Percentiles rank a stretch among this genome's conserved stretches.
Evolutionary conservation across 352 stramenopile species (phyloP).

Genomic region (Globisporangium middletonii): DNA sequence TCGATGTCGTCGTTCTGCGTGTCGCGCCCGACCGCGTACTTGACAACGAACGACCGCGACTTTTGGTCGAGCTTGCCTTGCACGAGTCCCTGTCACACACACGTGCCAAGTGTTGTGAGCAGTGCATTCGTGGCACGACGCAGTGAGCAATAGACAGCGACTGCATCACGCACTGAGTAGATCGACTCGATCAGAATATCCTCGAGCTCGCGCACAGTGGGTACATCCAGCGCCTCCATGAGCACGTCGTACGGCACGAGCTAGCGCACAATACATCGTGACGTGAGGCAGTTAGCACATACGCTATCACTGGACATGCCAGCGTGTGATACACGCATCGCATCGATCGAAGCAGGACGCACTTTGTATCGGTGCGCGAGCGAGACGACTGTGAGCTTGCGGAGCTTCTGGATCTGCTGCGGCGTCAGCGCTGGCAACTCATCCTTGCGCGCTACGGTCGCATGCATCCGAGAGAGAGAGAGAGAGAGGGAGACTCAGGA

Average conservation of each 20-base stretch:
- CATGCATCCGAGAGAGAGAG: background rate
- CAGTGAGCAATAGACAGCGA: background rate
- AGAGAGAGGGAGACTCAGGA: background rate
- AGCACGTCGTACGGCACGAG: constrained; percentile 81
- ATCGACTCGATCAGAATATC: constrained; percentile 92
- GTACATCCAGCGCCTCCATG: constrained; percentile 69
- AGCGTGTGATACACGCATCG: background rate
- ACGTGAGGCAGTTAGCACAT: background rate
- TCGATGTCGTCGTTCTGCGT: constrained; percentile 82
- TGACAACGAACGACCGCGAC: constrained; percentile 69
- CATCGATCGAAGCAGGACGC: background rate
- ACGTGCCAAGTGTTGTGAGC: background rate
- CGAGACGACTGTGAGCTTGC: constrained; percentile 86
- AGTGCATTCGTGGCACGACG: too few relatives aligned
- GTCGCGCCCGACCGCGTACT: constrained; percentile 86
- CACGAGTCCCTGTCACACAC: constrained; percentile 58
- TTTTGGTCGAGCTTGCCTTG: constrained; percentile 90
- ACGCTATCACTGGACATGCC: background rate
- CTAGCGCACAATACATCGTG: constrained; percentile 16
- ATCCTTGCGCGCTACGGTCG: constrained; percentile 38
- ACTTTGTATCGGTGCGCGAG: constrained; percentile 83
- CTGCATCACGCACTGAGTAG: constrained; percentile 65
- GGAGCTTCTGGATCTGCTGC: constrained; percentile 78
- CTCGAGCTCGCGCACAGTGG: constrained; percentile 84
- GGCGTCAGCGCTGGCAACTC: constrained; percentile 61